Percentiles rank a stretch among this genome's conserved stretches.
phyloP scores from a whole-genome alignment of 495 filamentous ascomycete species.

The Talaromyces liani region DNA sequence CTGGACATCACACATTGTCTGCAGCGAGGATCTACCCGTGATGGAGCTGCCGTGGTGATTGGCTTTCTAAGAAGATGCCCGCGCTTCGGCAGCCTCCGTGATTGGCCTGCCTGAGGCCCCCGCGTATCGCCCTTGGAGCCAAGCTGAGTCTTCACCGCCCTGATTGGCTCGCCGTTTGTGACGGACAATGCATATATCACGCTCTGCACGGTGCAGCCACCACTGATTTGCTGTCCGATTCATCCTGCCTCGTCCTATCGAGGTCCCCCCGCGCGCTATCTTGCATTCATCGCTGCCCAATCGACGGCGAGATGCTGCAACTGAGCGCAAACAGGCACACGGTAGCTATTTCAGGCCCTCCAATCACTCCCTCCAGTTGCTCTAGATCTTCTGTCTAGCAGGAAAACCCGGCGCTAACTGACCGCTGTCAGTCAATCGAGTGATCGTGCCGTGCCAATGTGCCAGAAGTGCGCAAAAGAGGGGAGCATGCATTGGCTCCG shows the following conservation, averaged over 20 bases:
- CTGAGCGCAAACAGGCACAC: slow-evolving; percentile 5
- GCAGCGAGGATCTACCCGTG: background rate
- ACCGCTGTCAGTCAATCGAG: background rate
- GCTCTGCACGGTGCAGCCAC: background rate
- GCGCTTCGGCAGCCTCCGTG: background rate
- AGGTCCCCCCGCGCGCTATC: background rate
- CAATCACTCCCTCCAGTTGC: background rate
- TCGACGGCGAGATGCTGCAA: background rate
- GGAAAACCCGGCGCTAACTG: slow-evolving; percentile 1
- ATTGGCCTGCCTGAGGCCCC: slow-evolving; percentile 2
- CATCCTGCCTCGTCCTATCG: background rate
- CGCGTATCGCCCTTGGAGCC: background rate
- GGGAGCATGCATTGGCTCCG: slow-evolving; percentile 3
- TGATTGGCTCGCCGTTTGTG: slow-evolving; percentile 1
- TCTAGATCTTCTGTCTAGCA: background rate
- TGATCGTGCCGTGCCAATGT: slow-evolving; percentile 5
- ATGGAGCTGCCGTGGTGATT: background rate
- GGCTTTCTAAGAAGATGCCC: no score
- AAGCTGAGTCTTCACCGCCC: background rate
- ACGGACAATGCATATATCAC: slow-evolving; percentile 1
- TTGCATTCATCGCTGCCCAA: background rate
- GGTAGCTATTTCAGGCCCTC: background rate
- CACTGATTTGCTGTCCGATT: background rate
- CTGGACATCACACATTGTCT: background rate
- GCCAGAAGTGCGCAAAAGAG: slow-evolving; percentile 2